Evolutionary conservation across 257 asterid species (phyloP).

Genomic region (Nicotiana obtusifolia): DNA sequence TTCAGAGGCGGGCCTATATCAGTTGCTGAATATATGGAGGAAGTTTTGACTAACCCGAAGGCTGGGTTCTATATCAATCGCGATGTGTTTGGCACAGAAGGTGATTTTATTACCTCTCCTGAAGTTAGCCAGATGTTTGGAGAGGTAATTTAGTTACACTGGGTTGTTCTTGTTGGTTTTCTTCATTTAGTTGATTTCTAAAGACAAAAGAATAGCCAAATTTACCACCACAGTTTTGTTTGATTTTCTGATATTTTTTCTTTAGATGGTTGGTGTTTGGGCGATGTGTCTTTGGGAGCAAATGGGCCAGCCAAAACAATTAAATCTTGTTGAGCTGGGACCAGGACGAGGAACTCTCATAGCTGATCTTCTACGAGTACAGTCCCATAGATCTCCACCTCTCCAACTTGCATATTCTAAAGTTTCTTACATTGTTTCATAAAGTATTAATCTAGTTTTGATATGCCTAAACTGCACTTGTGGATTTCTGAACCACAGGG

Average conservation of each 20-base stretch:
- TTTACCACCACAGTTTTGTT: not conserved
- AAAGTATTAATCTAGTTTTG: not conserved
- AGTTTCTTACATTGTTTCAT: not conserved
- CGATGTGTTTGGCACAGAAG: conserved; percentile 89
- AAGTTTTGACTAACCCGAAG: conserved; percentile 87
- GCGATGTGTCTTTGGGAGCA: conserved; percentile 99
- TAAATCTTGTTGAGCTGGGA: conserved; percentile 91
- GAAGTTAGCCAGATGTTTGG: conserved; percentile 99
- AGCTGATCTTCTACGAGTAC: conserved; percentile 95
- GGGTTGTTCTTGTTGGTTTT: not conserved
- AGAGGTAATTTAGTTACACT: conserved; percentile 46
- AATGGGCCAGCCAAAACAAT: conserved; percentile 78
- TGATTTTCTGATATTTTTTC: conserved; percentile 9
- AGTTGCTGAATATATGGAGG: conserved; percentile 97
- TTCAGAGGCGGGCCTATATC: conserved; percentile 99
- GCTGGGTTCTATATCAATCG: conserved; percentile 86
- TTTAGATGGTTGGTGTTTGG: conserved; percentile 93
- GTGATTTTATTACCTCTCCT: conserved; percentile 95
- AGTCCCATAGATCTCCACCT: not conserved
- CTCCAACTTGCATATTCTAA: not conserved
- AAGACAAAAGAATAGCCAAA: not conserved
- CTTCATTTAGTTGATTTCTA: not conserved
- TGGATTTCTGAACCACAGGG: conserved; percentile 37
- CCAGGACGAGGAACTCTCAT: conserved; percentile 98
- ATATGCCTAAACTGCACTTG: conserved; percentile 8